A percentile compares a stretch with the other conserved stretches of the same genome.
Conservation (phyloP, 495 filamentous ascomycete genomes). For the Astrocystis sublimbata region DNA sequence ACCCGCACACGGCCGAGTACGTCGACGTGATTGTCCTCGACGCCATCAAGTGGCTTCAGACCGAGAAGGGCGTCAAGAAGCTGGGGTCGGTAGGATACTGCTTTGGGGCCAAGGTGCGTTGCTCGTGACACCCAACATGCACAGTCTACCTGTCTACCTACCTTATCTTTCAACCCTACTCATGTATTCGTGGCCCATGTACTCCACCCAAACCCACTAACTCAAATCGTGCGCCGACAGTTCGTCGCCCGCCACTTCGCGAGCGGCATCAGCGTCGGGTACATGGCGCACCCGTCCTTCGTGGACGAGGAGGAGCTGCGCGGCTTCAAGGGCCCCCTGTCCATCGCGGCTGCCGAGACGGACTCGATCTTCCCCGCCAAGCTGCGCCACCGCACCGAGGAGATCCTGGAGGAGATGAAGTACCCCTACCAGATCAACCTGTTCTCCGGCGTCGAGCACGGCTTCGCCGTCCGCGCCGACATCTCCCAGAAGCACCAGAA, state of each 20-base stretch:
- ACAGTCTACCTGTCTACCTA: too few relatives aligned
- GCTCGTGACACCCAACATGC: too few relatives aligned
- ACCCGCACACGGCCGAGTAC: conserved; percentile 57
- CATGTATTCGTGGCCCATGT: too few relatives aligned
- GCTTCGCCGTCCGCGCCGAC: conserved; percentile 76
- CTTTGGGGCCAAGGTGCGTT: conserved; percentile 65
- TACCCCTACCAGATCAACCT: conserved; percentile 80
- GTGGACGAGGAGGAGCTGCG: conserved; percentile 74
- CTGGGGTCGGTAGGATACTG: conserved; percentile 78
- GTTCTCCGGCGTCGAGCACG: conserved; percentile 73
- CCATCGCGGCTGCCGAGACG: conserved; percentile 76
- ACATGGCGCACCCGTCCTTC: conserved; percentile 73
- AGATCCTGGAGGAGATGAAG: conserved; percentile 57
- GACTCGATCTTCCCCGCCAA: conserved; percentile 77
- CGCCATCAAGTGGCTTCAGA: conserved; percentile 49
- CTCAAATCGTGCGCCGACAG: too few relatives aligned
- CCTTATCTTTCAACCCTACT: too few relatives aligned
- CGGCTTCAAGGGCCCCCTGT: conserved; percentile 68
- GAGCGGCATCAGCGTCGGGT: conserved; percentile 60
- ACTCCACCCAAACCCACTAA: too few relatives aligned
- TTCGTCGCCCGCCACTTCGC: conserved; percentile 50
- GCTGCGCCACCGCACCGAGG: conserved; percentile 62
- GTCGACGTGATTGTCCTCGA: conserved; percentile 57
- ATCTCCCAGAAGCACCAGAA: conserved; percentile 59
- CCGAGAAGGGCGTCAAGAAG: conserved; percentile 58